Evolutionary conservation across 768 basidiomycete genomes (phyloP).

Genomic region (Cantharellus anzutake): DNA sequence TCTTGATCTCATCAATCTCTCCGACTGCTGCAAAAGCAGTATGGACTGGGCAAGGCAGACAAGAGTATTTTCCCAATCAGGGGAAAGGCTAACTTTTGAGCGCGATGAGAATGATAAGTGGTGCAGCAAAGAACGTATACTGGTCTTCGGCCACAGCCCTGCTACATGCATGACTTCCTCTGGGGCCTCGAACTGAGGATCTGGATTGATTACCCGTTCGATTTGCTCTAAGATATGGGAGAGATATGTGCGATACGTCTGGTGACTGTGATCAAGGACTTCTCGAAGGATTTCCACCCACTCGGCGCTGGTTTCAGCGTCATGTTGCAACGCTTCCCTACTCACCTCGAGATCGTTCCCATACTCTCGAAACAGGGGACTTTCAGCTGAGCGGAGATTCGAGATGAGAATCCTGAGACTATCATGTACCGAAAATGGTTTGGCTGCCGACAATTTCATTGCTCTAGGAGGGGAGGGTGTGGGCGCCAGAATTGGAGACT

Average conservation of each 20-base stretch:
- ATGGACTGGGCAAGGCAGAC: not conserved
- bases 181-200: not conserved
- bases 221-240: not conserved
- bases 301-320: not conserved
- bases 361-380: too few relatives aligned
- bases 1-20: not conserved
- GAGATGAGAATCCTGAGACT: too few relatives aligned
- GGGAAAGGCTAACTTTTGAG: too few relatives aligned
- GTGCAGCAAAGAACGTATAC: conserved; percentile 11
- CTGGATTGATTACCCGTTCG: not conserved
- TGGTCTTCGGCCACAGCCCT: not conserved
- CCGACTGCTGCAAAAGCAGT: not conserved
- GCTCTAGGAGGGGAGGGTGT: not conserved
- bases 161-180: not conserved
- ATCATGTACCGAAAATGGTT: not conserved
- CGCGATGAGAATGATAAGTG: conserved; percentile 24
- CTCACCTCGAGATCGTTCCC: not conserved
- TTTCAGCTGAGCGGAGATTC: too few relatives aligned
- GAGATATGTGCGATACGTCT: not conserved
- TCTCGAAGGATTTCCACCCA: not conserved
- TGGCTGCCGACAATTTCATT: not conserved
- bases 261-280: not conserved
- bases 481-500: not conserved
- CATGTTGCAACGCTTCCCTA: not conserved
- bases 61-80: conserved; percentile 13